Evolutionary conservation across 2,329 filamentous ascomycete genomes (phyloP).

Genomic region (Beauveria rudraprayagi): DNA sequence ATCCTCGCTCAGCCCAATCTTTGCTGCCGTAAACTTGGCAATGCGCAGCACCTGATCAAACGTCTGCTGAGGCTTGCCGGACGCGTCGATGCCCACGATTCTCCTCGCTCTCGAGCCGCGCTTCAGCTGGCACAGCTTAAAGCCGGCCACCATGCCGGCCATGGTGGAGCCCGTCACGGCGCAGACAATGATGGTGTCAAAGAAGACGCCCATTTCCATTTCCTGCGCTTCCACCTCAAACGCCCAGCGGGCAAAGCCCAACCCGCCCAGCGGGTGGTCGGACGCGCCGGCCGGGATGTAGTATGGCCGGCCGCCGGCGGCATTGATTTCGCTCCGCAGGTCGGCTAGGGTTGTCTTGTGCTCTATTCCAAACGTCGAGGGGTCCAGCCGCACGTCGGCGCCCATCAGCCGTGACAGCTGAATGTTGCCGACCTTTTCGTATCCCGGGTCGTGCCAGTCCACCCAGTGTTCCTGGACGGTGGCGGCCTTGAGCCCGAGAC

Average conservation of each 20-base stretch:
- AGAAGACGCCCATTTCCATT: slow-evolving; percentile 51
- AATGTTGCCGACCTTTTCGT: slow-evolving; percentile 61
- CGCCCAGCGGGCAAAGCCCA: slow-evolving; percentile 65
- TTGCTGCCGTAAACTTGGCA: slow-evolving; percentile 52
- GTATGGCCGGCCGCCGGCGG: slow-evolving; percentile 53
- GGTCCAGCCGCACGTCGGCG: slow-evolving; percentile 53
- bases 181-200: slow-evolving; percentile 60
- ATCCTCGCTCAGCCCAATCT: slow-evolving; percentile 51
- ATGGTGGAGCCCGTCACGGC: slow-evolving; percentile 64
- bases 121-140: slow-evolving; percentile 51
- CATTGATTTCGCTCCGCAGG: slow-evolving; percentile 45
- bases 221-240: slow-evolving; percentile 62
- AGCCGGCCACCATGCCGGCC: slow-evolving; percentile 65
- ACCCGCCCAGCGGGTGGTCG: slow-evolving; percentile 60
- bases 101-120: slow-evolving; percentile 37
- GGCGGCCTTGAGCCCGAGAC: slow-evolving; percentile 46
- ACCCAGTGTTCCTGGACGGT: slow-evolving; percentile 62
- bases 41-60: slow-evolving; percentile 59
- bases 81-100: slow-evolving; percentile 57
- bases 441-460: slow-evolving; percentile 49
- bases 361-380: slow-evolving; percentile 57
- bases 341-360: slow-evolving; percentile 54
- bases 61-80: slow-evolving; percentile 42
- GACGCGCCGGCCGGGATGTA: slow-evolving; percentile 65
- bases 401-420: slow-evolving; percentile 62